Evolutionary conservation across 352 stramenopile genomes (phyloP).

Genomic region (Globisporangium heterothallicum): DNA sequence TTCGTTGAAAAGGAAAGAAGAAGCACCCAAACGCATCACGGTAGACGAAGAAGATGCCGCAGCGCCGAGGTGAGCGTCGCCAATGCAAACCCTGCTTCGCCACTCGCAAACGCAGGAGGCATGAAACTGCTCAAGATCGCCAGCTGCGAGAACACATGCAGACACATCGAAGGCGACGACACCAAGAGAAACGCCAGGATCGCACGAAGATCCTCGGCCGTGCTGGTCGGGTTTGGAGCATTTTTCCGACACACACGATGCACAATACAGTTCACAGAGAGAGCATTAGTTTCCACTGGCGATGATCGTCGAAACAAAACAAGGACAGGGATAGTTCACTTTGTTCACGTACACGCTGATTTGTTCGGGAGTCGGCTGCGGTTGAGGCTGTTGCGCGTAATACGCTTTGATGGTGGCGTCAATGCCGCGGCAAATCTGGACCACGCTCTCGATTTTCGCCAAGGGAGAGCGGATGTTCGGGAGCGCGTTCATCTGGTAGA

Average conservation of each 20-base stretch:
- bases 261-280: too few relatives aligned
- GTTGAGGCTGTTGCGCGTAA: constrained; percentile 25
- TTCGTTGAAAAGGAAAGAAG: too few relatives aligned
- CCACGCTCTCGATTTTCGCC: constrained; percentile 45
- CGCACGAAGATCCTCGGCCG: constrained; percentile 37
- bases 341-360: constrained; percentile 29
- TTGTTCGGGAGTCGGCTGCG: constrained; percentile 14
- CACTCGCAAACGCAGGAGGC: constrained; percentile 19
- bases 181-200: constrained; percentile 55
- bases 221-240: too few relatives aligned
- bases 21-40: constrained; percentile 12
- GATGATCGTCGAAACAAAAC: not conserved
- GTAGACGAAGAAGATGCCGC: constrained; percentile 28
- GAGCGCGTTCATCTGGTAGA: constrained; percentile 42
- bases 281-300: not conserved
- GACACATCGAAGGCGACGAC: constrained; percentile 32
- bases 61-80: constrained; percentile 43
- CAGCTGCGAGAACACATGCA: constrained; percentile 53
- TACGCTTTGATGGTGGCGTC: constrained; percentile 37
- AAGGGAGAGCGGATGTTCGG: constrained; percentile 47
- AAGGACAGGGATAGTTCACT: not conserved
- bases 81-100: constrained; percentile 47
- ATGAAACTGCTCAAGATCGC: constrained; percentile 53
- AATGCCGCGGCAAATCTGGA: constrained; percentile 35
- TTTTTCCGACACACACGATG: not conserved